Evolutionary conservation across 352 stramenopile species (phyloP), one percentile per base, ranked within the genome.

Genomic region (Thalassiosira ordinaria): DNA sequence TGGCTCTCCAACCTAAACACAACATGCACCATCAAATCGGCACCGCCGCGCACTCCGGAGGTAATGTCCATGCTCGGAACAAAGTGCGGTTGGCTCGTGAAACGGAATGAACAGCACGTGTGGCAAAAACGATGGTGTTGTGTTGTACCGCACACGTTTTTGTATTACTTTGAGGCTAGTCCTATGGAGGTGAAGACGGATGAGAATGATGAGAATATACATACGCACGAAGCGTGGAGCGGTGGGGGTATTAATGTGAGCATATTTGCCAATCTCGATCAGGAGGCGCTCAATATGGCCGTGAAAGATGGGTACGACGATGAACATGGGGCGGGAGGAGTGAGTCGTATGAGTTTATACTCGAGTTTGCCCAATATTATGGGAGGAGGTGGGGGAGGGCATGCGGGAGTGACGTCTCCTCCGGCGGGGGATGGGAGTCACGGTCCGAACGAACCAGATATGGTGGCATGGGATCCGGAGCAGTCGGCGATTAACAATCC

Each of bases 131-230:
- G 91, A 29, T 96, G 91, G 86, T 94, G 90, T 59, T 93, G 87
- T 69, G 83, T 95, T 0, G 93, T 96, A 9, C 93, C 93, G 1
- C 93, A 96, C 55, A 95, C 86, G 9, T 95, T 96, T 59, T 72
- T 96, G 3, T 96, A 96, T 68, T 96, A 96, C 74, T 96, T 96
- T 79, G 90, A 93, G 64, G 82, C 80, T 6, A 76, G 88, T 39
- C 79, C 78, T 14, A 41, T 67, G 31, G 71, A 78, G 37, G 35
- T 78, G 8, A 73, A 77, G 56, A 27, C 20, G 3, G 65, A 75
- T 49, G 57, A 70, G 2, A 72, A 78, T 46, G 47, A 68, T 5
- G 55, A 75, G 67, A 53, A 74, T 33, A 52, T 52, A 18, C 9
- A 39, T 16, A 55, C 52, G 0, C 33, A 75, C 35, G 71, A 78